Evolutionary conservation across 1,139 yeast species (phyloP), one percentile per base, ranked within the genome.

Genomic region (Pichia sp.): DNA sequence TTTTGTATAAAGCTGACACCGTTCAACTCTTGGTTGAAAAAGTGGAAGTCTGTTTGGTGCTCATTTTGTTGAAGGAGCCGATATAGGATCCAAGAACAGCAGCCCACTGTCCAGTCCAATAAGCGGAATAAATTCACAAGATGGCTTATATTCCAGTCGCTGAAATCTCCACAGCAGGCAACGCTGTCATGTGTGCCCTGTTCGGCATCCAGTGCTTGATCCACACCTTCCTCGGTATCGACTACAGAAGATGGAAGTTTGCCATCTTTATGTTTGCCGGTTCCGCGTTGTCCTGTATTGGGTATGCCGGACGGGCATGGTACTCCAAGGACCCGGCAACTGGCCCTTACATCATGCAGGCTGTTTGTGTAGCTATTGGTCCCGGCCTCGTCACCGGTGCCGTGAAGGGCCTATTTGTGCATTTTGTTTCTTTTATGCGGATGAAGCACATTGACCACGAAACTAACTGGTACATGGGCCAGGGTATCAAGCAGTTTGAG

Each of bases 281-380:
- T 26, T 41, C 51, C 10, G 29, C 47, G 10, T 5, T 30, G 13
- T 26, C 40, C 4, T 8, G 19, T 30, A 11, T 49, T 26, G 51
- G 51, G n/a, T 49, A 49, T 32, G 51, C 51, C 3, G 51, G 51
- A 10, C 38, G 51, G 10, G 46, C 34, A 4, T 49, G 51, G 51
- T 42, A 19, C 26, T 23, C 31, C 8, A 11, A 23, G 10, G 41
- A 15, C 16, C 8, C 16, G 10, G 26, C 8, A 4, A 6, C n/a
- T 10, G 13, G 26, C 10, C 15, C 51, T 5, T 49, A 49, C 26
- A 31, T 42, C 15, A 42, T 49, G 47, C 42, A 49, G 36, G 26
- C 42, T 4, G 47, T 49, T 29, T 49, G 51, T 41, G 29, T 49
- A 16, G 46, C 47, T 8, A 13, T 49, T 26, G 51, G 47, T 15